Evolutionary conservation across 2,329 filamentous ascomycete genomes (phyloP).

Genomic region (Coniella lustricola): DNA sequence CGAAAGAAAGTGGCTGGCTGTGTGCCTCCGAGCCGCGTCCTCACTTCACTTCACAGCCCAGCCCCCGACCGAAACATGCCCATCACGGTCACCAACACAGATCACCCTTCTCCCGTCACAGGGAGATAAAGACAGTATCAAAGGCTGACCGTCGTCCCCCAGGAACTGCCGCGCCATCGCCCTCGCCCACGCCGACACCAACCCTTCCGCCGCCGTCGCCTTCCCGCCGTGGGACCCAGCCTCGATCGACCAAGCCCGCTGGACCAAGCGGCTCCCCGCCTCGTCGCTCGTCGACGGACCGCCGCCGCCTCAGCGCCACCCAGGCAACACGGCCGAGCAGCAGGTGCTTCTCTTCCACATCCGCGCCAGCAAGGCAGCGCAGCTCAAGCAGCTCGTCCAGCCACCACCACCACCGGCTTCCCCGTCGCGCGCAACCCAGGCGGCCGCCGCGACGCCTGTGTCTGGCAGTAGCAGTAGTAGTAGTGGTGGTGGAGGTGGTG

Average conservation of each 20-base stretch:
- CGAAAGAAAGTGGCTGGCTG: no score
- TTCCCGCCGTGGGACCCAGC: constrained; percentile 30
- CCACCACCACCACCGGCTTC: background rate
- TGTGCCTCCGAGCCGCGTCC: no score
- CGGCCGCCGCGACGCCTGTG: no score
- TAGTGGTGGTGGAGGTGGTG: no score
- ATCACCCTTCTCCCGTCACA: no score
- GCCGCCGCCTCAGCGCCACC: constrained; percentile 21
- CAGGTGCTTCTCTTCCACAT: constrained; percentile 34
- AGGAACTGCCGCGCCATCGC: constrained; percentile 29
- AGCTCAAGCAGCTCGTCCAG: constrained; percentile 23
- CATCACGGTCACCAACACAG: no score
- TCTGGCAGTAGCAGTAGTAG: no score
- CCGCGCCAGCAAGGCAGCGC: constrained; percentile 33
- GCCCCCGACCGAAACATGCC: no score
- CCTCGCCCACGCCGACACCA: constrained; percentile 5
- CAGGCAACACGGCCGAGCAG: constrained; percentile 6
- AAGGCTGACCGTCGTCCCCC: no score
- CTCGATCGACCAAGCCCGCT: constrained; percentile 27
- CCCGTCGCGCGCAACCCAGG: background rate
- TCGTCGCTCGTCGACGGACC: constrained; percentile 24
- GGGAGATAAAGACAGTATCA: no score
- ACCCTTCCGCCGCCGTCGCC: constrained; percentile 8
- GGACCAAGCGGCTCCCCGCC: constrained; percentile 20
- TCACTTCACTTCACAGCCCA: no score